phyloP scores from a whole-genome alignment of 768 basidiomycete genomes.

The Tubosaeta brunneosetosa region DNA sequence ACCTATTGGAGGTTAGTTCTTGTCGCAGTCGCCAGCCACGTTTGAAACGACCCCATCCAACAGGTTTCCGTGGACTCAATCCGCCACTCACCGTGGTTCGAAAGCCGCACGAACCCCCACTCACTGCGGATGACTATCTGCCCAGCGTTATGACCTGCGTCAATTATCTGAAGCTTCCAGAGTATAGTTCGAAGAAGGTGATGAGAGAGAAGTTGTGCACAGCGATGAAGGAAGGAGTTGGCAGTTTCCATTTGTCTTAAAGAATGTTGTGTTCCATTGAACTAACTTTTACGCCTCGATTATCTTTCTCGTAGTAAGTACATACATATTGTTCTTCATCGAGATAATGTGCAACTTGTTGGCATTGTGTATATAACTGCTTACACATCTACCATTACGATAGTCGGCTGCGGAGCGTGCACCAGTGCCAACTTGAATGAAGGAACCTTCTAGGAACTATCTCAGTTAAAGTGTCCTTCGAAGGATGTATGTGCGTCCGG shows the following conservation, averaged over 20 bases:
- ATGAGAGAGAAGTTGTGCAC: slow-evolving; percentile 78
- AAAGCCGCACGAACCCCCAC: slow-evolving; percentile 89
- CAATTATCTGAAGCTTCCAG: slow-evolving; percentile 93
- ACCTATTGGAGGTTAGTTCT: slow-evolving; percentile 81
- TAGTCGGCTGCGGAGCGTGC: slow-evolving; percentile 26
- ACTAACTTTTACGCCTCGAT: slow-evolving; percentile 20
- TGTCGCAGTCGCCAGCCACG: background rate
- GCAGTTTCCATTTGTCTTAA: slow-evolving; percentile 95
- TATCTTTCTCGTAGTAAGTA: slow-evolving; percentile 8
- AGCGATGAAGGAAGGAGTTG: slow-evolving; percentile 91
- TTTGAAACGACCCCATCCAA: background rate
- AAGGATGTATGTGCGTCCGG: slow-evolving; percentile 48
- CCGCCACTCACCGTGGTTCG: slow-evolving; percentile 94
- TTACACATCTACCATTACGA: background rate
- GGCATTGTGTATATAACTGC: background rate
- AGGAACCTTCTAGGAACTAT: background rate
- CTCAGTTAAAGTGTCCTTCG: slow-evolving; percentile 1
- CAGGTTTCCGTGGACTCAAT: slow-evolving; percentile 92
- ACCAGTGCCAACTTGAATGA: background rate
- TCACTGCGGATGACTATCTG: slow-evolving; percentile 89
- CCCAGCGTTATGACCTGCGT: slow-evolving; percentile 99
- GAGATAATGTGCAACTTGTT: slow-evolving; percentile 2
- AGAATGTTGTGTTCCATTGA: slow-evolving; percentile 22
- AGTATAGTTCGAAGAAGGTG: slow-evolving; percentile 83
- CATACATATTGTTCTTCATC: slow-evolving; percentile 3